Conservation (phyloP, 2,329 filamentous ascomycete genomes). For the Plectosphaerella plurivora region DNA sequence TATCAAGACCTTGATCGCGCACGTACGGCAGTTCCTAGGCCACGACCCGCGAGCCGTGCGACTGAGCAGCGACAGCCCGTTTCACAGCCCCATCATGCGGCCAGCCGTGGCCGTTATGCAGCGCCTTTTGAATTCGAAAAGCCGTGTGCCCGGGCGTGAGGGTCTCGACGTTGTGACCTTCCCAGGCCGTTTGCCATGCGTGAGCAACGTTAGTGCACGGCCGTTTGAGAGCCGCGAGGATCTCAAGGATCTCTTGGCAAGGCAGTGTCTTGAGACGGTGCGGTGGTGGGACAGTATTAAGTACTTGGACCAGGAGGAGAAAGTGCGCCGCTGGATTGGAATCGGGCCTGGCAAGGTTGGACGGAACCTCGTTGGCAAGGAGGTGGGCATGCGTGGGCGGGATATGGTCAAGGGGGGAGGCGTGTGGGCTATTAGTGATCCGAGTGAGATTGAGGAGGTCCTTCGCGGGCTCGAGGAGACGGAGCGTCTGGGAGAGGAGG, state of each 20-base stretch:
- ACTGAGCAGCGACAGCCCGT: slow-evolving; percentile 82
- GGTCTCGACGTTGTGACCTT: slow-evolving; percentile 67
- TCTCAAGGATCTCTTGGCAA: slow-evolving; percentile 72
- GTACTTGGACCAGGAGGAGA: slow-evolving; percentile 79
- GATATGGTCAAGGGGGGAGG: slow-evolving; percentile 82
- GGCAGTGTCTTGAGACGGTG: slow-evolving; percentile 87
- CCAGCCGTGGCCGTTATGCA: slow-evolving; percentile 75
- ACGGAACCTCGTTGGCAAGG: slow-evolving; percentile 88
- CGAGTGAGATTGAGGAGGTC: slow-evolving; percentile 68
- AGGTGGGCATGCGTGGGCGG: slow-evolving; percentile 79
- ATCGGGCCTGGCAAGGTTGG: slow-evolving; percentile 94
- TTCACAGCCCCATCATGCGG: slow-evolving; percentile 88
- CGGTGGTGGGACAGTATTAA: slow-evolving; percentile 92
- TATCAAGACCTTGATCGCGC: slow-evolving; percentile 76
- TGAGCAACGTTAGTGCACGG: slow-evolving; percentile 80
- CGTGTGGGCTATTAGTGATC: slow-evolving; percentile 87
- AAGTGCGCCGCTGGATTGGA: slow-evolving; percentile 81
- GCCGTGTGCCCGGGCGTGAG: slow-evolving; percentile 46
- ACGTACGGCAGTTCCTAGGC: slow-evolving; percentile 83
- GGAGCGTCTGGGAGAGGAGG: slow-evolving; percentile 45
- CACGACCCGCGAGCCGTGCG: slow-evolving; percentile 87
- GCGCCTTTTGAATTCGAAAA: slow-evolving; percentile 57
- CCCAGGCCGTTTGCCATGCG: slow-evolving; percentile 68
- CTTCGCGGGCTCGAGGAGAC: slow-evolving; percentile 63
- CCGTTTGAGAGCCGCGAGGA: slow-evolving; percentile 72